phyloP scores from a whole-genome alignment of 73 alveolate genomes.

The Stentor coeruleus region DNA sequence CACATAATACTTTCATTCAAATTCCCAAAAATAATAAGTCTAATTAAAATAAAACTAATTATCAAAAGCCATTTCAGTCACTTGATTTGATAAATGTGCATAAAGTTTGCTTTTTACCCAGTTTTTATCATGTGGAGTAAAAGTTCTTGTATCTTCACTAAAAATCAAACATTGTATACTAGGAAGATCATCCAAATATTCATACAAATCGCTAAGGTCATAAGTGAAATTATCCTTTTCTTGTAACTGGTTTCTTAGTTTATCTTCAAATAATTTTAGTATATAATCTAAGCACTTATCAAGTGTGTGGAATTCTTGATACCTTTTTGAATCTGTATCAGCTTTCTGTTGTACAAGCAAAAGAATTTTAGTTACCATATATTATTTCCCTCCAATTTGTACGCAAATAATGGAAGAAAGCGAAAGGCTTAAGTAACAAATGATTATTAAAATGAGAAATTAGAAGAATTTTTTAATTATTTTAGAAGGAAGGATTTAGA shows the following conservation, averaged over 20 bases:
- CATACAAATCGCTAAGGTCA: conserved; percentile 3
- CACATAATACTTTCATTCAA: no score
- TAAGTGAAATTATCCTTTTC: conserved; percentile 9
- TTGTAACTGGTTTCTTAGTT: not conserved
- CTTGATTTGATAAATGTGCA: not conserved
- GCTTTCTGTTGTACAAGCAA: not conserved
- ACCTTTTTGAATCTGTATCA: not conserved
- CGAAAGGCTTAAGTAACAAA: no score
- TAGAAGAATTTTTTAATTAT: no score
- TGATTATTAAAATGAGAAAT: no score
- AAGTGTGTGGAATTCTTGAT: conserved; percentile 1
- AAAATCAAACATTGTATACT: not conserved
- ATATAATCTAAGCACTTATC: not conserved
- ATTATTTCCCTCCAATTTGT: no score
- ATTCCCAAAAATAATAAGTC: no score
- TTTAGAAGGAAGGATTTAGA: no score
- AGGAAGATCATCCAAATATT: not conserved
- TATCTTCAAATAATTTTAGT: conserved; percentile 10
- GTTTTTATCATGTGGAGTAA: conserved; percentile 10
- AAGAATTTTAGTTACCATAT: not conserved
- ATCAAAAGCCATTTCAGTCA: not conserved
- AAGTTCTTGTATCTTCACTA: conserved; percentile 13
- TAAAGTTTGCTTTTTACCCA: conserved; percentile 18
- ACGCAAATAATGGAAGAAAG: no score
- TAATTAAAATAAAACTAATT: no score